Percentiles rank a stretch among this genome's conserved stretches.
phyloP scores from a whole-genome alignment of 2,329 filamentous ascomycete species.

The Fusarium coffeatum region DNA sequence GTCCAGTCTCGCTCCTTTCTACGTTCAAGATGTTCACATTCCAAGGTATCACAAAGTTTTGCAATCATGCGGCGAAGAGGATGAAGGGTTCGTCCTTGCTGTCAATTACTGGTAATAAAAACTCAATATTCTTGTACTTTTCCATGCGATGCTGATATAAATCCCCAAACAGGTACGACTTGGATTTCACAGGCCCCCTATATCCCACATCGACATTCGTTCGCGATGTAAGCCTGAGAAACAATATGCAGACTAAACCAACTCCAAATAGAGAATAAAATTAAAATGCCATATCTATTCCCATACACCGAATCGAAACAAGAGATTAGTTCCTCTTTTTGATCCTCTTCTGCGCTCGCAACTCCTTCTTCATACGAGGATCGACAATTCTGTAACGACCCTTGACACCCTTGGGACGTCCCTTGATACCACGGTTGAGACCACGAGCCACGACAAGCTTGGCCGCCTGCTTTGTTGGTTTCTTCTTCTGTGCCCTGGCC shows the following conservation, averaged over 20 bases:
- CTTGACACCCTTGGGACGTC: constrained; percentile 90
- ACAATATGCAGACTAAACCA: constrained; percentile 16
- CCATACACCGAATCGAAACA: neutral
- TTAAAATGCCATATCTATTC: constrained; percentile 29
- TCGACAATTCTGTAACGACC: constrained; percentile 98
- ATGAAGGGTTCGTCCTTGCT: constrained; percentile 79
- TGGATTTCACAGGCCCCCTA: constrained; percentile 78
- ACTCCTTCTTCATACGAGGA: constrained; percentile 94
- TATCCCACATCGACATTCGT: constrained; percentile 72
- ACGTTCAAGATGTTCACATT: neutral
- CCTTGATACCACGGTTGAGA: constrained; percentile 84
- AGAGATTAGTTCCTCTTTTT: constrained; percentile 72
- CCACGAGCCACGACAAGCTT: constrained; percentile 91
- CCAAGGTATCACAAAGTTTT: constrained; percentile 83
- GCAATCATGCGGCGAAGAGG: constrained; percentile 74
- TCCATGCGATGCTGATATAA: constrained; percentile 8
- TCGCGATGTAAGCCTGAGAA: constrained; percentile 50
- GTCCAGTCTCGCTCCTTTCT: constrained; percentile 31
- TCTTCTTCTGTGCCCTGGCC: constrained; percentile 84
- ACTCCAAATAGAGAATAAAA: constrained; percentile 21
- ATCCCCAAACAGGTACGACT: constrained; percentile 73
- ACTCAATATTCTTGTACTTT: neutral
- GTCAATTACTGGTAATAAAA: constrained; percentile 80
- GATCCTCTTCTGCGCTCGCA: constrained; percentile 83
- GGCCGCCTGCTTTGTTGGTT: constrained; percentile 81